Conservation (phyloP, 768 basidiomycete species). For the Mycena sanguinolenta region DNA sequence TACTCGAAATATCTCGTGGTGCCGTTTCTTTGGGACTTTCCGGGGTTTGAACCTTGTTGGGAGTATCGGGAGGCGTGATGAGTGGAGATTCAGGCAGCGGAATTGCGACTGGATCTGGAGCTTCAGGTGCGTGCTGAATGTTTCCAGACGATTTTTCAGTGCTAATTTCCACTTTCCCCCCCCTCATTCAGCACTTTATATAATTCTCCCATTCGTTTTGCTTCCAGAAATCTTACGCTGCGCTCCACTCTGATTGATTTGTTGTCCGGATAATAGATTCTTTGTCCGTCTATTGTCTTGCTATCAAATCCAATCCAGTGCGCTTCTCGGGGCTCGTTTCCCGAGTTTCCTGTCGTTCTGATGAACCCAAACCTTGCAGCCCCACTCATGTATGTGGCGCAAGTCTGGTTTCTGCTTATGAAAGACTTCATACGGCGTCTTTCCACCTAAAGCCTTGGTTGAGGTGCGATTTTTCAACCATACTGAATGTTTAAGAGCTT, state of each 20-base stretch:
- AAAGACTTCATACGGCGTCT: constrained; percentile 39
- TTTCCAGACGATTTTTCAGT: constrained; percentile 12
- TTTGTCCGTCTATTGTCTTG: constrained; percentile 44
- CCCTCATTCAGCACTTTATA: constrained; percentile 37
- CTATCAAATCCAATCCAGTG: constrained; percentile 52
- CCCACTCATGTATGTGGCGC: constrained; percentile 21
- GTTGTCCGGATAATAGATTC: constrained; percentile 31
- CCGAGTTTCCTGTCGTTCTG: constrained; percentile 41
- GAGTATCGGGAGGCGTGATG: too few relatives aligned
- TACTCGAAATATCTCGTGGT: constrained; percentile 19
- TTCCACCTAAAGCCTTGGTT: constrained; percentile 35
- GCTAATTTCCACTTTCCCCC: constrained; percentile 24
- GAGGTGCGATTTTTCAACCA: constrained; percentile 45
- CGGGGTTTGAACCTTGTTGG: too few relatives aligned
- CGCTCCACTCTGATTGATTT: background rate
- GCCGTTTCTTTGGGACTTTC: too few relatives aligned
- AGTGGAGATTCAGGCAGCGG: too few relatives aligned
- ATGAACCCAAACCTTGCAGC: constrained; percentile 36
- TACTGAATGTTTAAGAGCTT: constrained; percentile 41
- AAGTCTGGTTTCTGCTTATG: constrained; percentile 41
- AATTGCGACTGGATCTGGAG: too few relatives aligned
- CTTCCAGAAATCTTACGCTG: background rate
- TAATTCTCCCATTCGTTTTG: constrained; percentile 10
- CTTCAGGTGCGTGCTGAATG: constrained; percentile 37
- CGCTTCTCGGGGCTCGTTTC: constrained; percentile 41